phyloP scores from a whole-genome alignment of 1,284 basidiomycete genomes.

The Pterulicium gracile region DNA sequence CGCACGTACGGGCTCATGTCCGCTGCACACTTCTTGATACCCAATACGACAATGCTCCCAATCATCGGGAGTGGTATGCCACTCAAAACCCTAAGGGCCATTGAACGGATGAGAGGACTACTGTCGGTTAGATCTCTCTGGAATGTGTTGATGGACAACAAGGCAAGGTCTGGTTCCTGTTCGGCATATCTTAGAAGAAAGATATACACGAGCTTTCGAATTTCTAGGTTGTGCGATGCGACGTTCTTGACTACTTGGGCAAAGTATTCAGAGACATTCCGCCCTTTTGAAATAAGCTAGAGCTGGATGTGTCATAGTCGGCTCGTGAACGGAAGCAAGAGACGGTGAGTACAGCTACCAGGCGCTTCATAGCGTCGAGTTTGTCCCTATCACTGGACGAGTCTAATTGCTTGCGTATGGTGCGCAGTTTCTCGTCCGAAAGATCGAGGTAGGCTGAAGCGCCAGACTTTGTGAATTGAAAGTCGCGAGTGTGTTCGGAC shows the following conservation, averaged over 20 bases:
- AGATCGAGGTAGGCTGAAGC: slow-evolving; percentile 53
- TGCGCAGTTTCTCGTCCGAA: slow-evolving; percentile 62
- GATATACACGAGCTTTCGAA: slow-evolving; percentile 96
- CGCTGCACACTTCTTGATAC: slow-evolving; percentile 83
- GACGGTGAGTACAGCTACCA: slow-evolving; percentile 60
- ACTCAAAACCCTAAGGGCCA: slow-evolving; percentile 90
- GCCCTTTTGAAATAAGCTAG: slow-evolving; percentile 86
- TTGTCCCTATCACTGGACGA: slow-evolving; percentile 82
- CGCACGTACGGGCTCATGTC: slow-evolving; percentile 92
- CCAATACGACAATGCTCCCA: slow-evolving; percentile 76
- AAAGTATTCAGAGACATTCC: slow-evolving; percentile 87
- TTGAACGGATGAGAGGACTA: slow-evolving; percentile 87
- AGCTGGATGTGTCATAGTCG: slow-evolving; percentile 8
- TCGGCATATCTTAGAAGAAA: slow-evolving; percentile 92
- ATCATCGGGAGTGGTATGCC: slow-evolving; percentile 88
- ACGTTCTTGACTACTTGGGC: slow-evolving; percentile 94
- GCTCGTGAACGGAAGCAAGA: slow-evolving; percentile 8
- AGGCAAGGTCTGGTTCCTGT: slow-evolving; percentile 86
- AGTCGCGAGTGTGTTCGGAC: slow-evolving; percentile 67
- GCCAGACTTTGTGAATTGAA: slow-evolving; percentile 44
- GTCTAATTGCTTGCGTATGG: slow-evolving; percentile 79
- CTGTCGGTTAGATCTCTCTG: slow-evolving; percentile 92
- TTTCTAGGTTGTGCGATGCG: slow-evolving; percentile 82
- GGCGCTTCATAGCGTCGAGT: slow-evolving; percentile 86
- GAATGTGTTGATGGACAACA: slow-evolving; percentile 97